A percentile compares a stretch with the other conserved stretches of the same genome.
These are phyloP conservation scores for Eucalyptus albens DNA, from an alignment of 345 rosid genomes.

Conservation along the genomic window DNA sequence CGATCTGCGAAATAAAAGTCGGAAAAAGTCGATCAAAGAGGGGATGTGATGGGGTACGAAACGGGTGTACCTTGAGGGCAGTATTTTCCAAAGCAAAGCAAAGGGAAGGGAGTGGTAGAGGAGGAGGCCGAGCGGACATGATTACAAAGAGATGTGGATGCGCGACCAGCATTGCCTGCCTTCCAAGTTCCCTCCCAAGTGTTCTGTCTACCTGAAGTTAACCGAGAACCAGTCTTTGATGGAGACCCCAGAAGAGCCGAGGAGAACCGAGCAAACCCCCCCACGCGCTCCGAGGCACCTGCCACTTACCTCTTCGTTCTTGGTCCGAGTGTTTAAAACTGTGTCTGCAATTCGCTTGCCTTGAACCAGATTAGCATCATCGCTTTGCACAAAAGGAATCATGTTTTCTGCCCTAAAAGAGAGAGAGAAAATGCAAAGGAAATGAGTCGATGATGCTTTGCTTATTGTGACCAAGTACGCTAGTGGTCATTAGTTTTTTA, in stretches of 20 bases:
- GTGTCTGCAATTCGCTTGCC: neutral
- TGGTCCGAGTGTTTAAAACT: neutral
- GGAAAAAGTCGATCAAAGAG: neutral
- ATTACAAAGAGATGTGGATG: neutral
- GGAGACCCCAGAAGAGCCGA: neutral
- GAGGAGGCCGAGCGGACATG: neutral
- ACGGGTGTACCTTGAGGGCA: neutral
- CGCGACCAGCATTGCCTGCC: neutral
- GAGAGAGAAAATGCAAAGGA: neutral
- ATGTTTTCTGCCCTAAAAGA: neutral
- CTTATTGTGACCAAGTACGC: neutral
- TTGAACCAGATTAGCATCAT: neutral
- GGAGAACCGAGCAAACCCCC: neutral
- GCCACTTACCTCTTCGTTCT: neutral
- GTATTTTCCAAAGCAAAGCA: neutral
- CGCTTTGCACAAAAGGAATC: neutral
- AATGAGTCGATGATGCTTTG: neutral
- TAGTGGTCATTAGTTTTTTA: neutral
- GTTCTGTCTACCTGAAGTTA: neutral
- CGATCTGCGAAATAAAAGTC: neutral
- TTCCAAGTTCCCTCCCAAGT: neutral
- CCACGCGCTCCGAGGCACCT: neutral
- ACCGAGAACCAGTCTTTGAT: neutral
- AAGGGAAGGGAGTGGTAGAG: neutral
- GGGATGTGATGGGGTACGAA: neutral